Percentiles rank a stretch among this genome's conserved stretches.
Conservation (phyloP, 2,329 filamentous ascomycete species). For the Bipolaris sorokiniana region DNA sequence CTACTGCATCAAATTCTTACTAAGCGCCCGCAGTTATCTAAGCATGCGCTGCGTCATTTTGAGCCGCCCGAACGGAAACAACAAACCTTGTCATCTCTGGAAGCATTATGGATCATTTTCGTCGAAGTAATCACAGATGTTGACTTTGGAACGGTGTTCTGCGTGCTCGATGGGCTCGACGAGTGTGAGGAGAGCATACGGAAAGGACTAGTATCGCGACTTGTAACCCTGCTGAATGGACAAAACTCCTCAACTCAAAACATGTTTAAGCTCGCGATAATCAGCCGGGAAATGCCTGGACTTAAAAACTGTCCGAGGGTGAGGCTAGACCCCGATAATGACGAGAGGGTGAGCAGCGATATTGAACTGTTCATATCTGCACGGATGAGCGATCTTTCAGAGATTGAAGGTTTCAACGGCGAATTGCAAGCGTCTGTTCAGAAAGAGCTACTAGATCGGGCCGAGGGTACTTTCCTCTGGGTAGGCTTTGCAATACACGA, state of each 20-base stretch:
- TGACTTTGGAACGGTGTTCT: slow-evolving; percentile 21
- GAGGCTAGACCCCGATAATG: slow-evolving; percentile 33
- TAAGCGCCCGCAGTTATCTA: slow-evolving; percentile 21
- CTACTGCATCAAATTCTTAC: slow-evolving; percentile 14
- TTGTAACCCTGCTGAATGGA: not conserved
- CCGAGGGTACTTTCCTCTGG: slow-evolving; percentile 47
- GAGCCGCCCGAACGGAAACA: slow-evolving; percentile 11
- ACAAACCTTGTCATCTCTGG: slow-evolving; percentile 21
- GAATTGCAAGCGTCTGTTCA: slow-evolving; percentile 16
- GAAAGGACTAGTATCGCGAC: not conserved
- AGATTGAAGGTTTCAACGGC: slow-evolving; percentile 12
- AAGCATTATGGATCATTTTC: slow-evolving; percentile 31
- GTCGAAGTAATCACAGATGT: slow-evolving; percentile 17
- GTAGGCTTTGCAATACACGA: slow-evolving; percentile 35
- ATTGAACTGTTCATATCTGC: slow-evolving; percentile 33
- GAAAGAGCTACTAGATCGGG: slow-evolving; percentile 23
- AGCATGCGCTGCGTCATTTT: slow-evolving; percentile 20
- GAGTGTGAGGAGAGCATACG: not conserved
- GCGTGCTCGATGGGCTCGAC: slow-evolving; percentile 37
- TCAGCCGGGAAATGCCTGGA: not conserved
- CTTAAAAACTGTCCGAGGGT: slow-evolving; percentile 19
- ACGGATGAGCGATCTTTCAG: slow-evolving; percentile 29
- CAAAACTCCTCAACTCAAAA: not conserved
- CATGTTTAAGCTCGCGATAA: not conserved
- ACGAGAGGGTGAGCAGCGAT: slow-evolving; percentile 26